Conservation (phyloP, 1,139 yeast species). For the Pneumocystis sp. region DNA sequence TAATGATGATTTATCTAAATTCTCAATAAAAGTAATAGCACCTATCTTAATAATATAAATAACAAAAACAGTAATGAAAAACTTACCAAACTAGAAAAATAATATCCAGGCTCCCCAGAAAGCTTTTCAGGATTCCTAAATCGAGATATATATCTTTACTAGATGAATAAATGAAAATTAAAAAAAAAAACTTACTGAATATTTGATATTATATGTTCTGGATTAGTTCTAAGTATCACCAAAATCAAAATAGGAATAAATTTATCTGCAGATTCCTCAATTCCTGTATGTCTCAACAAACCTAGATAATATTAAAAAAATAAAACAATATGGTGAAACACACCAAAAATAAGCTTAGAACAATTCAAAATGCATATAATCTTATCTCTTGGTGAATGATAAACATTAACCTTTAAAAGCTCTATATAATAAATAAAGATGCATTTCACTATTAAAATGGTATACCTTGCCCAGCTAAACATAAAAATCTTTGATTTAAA, state of each 20-base stretch:
- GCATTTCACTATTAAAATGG: neutral
- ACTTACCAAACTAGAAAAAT: slow-evolving; percentile 48
- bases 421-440: slow-evolving; percentile 26
- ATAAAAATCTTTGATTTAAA: slow-evolving; percentile 38
- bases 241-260: slow-evolving; percentile 77
- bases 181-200: slow-evolving; percentile 35
- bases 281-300: slow-evolving; percentile 48
- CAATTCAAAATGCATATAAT: slow-evolving; percentile 80
- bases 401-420: slow-evolving; percentile 59
- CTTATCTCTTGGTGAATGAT: slow-evolving; percentile 88
- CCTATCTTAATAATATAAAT: slow-evolving; percentile 34
- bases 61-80: neutral
- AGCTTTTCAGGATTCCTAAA: slow-evolving; percentile 63
- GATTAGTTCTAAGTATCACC: slow-evolving; percentile 55
- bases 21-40: slow-evolving; percentile 61
- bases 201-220: slow-evolving; percentile 54
- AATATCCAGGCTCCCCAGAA: slow-evolving; percentile 79
- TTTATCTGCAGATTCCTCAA: slow-evolving; percentile 80
- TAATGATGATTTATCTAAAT: slow-evolving; percentile 41
- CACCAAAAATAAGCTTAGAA: slow-evolving; percentile 80
- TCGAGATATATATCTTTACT: slow-evolving; percentile 27
- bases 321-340: neutral
- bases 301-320: neutral
- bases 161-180: slow-evolving; percentile 30
- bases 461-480: slow-evolving; percentile 40